These are phyloP conservation scores for Hypocrella siamensis DNA, from an alignment of 2,329 filamentous ascomycete genomes.

Conservation along the genomic window DNA sequence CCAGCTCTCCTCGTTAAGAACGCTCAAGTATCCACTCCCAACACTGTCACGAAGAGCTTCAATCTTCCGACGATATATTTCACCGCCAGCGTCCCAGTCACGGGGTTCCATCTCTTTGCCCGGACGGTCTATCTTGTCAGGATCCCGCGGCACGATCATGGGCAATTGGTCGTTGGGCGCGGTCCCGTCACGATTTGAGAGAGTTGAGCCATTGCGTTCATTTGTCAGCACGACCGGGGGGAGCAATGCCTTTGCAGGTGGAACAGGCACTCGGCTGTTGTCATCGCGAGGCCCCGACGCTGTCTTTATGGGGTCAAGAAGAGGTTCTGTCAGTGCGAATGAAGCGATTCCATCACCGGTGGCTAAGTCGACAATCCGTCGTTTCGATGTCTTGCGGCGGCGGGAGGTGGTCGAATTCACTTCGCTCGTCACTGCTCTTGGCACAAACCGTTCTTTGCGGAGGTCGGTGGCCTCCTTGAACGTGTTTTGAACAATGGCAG, in stretches of 20 bases:
- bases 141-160: background rate
- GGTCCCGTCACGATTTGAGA: background rate
- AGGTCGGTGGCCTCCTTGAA: slow-evolving; percentile 34
- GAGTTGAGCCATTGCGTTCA: slow-evolving; percentile 11
- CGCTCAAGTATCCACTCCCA: slow-evolving; percentile 75
- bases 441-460: slow-evolving; percentile 42
- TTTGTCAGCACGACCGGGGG: slow-evolving; percentile 16
- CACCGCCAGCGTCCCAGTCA: slow-evolving; percentile 54
- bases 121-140: background rate
- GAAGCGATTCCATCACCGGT: slow-evolving; percentile 27
- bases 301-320: slow-evolving; percentile 7
- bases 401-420: slow-evolving; percentile 42
- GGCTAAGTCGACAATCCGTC: slow-evolving; percentile 49
- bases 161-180: background rate
- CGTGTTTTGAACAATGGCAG: slow-evolving; percentile 39
- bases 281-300: slow-evolving; percentile 10
- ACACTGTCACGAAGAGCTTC: slow-evolving; percentile 74
- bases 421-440: slow-evolving; percentile 40
- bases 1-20: slow-evolving; percentile 65
- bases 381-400: slow-evolving; percentile 42
- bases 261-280: slow-evolving; percentile 30
- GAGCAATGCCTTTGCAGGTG: slow-evolving; percentile 20
- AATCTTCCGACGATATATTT: slow-evolving; percentile 76
- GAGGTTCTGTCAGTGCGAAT: slow-evolving; percentile 11
- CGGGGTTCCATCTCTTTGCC: slow-evolving; percentile 18